Percentiles rank a stretch among this genome's conserved stretches.
These are phyloP conservation scores for Pythium phragmitis DNA, from an alignment of 352 stramenopile genomes.

Conservation along the genomic window DNA sequence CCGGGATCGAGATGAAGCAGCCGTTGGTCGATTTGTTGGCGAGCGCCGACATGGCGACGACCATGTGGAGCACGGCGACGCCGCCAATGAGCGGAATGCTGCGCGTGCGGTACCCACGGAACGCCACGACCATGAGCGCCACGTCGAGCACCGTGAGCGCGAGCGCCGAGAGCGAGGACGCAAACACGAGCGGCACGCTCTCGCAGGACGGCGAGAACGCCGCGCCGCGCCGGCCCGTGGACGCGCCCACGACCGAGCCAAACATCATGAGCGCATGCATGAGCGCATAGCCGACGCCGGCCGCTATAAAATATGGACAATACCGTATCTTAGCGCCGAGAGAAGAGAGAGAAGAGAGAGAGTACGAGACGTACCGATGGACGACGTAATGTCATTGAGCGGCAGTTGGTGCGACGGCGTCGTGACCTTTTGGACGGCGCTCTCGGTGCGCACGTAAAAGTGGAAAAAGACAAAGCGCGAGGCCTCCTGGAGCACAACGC, in stretches of 20 bases:
- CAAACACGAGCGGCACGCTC: constrained; percentile 70
- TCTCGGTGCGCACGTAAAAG: constrained; percentile 74
- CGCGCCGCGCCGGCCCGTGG: constrained; percentile 61
- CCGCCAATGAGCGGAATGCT: constrained; percentile 42
- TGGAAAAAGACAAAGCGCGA: constrained; percentile 74
- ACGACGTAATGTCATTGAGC: constrained; percentile 84
- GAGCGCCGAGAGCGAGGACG: constrained; percentile 61
- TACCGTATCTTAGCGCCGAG: not conserved
- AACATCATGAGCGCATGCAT: constrained; percentile 89
- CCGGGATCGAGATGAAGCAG: constrained; percentile 71
- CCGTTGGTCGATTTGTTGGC: constrained; percentile 78
- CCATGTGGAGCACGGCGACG: constrained; percentile 73
- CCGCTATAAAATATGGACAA: constrained; percentile 35
- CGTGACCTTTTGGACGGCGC: constrained; percentile 72
- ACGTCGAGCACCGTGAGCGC: constrained; percentile 78
- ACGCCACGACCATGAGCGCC: constrained; percentile 81
- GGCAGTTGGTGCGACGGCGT: constrained; percentile 76
- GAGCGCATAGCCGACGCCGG: constrained; percentile 74
- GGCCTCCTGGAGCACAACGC: constrained; percentile 68
- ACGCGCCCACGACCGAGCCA: constrained; percentile 69
- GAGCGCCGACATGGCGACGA: constrained; percentile 70
- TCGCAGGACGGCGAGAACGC: constrained; percentile 75
- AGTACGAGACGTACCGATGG: constrained; percentile 40
- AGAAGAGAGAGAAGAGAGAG: not conserved
- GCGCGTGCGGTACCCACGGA: constrained; percentile 75